These are phyloP conservation scores for Colletotrichum sansevieriae DNA, from an alignment of 2,329 filamentous ascomycete genomes.

Conservation along the genomic window DNA sequence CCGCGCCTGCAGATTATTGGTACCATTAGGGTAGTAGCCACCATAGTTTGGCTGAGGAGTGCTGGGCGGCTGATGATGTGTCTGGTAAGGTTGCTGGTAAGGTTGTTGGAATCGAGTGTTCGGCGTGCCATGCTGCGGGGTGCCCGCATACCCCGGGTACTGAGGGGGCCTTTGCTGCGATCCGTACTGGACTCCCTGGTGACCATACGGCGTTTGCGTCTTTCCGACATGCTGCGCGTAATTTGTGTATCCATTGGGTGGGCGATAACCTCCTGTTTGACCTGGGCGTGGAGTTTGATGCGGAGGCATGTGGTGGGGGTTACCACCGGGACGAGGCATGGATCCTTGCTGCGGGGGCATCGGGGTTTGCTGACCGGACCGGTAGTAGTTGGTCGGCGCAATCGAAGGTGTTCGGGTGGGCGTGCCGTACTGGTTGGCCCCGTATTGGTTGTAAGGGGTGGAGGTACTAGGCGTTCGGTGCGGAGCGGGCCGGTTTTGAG, in stretches of 20 bases:
- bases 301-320: conserved; percentile 45
- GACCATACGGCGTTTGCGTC: conserved; percentile 64
- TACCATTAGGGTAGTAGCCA: conserved; percentile 60
- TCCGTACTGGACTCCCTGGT: conserved; percentile 64
- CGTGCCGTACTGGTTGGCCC: conserved; percentile 61
- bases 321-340: conserved; percentile 45
- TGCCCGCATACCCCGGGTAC: conserved; percentile 52
- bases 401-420: conserved; percentile 60
- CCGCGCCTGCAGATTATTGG: conserved; percentile 53
- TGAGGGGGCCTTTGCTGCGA: conserved; percentile 60
- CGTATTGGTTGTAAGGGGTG: conserved; percentile 59
- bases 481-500: conserved; percentile 49
- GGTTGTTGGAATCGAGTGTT: conserved; percentile 56
- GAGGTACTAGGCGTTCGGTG: conserved; percentile 55
- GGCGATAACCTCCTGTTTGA: conserved; percentile 58
- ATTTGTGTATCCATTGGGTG: conserved; percentile 61
- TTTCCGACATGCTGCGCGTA: conserved; percentile 66
- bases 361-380: conserved; percentile 55
- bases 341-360: conserved; percentile 55
- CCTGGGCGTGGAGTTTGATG: conserved; percentile 48
- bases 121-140: conserved; percentile 56
- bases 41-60: conserved; percentile 55
- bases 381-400: conserved; percentile 60
- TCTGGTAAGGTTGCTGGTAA: conserved; percentile 53
- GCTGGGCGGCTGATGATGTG: conserved; percentile 49